Percentiles rank a stretch among this genome's conserved stretches.
Evolutionary conservation across 139 green algal species (phyloP).

Genomic region (Picochlorum sp.): DNA sequence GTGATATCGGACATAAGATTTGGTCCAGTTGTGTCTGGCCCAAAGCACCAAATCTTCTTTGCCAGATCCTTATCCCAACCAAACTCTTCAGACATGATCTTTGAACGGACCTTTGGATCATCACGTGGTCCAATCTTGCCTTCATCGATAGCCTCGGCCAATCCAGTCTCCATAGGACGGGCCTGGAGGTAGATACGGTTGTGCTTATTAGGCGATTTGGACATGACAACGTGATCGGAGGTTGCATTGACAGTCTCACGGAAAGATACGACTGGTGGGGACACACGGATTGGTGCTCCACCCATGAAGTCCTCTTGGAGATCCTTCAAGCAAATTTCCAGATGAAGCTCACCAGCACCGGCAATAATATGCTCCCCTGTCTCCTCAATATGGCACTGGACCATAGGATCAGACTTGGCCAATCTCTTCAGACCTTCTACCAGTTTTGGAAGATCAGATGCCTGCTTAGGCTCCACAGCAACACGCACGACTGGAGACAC

Average conservation of each 20-base stretch:
- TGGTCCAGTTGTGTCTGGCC: slow-evolving; percentile 93
- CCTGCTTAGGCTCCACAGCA: slow-evolving; percentile 88
- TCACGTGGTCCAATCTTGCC: slow-evolving; percentile 85
- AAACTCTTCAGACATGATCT: slow-evolving; percentile 87
- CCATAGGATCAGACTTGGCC: slow-evolving; percentile 97
- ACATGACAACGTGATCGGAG: slow-evolving; percentile 90
- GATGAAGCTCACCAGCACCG: slow-evolving; percentile 88
- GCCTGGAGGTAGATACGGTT: slow-evolving; percentile 97
- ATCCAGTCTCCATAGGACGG: slow-evolving; percentile 88
- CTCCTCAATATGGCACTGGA: slow-evolving; percentile 97
- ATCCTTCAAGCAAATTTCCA: slow-evolving; percentile 99
- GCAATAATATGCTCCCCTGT: slow-evolving; percentile 99
- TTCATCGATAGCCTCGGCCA: slow-evolving; percentile 96
- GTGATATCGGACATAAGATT: slow-evolving; percentile 95
- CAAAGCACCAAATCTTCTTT: slow-evolving; percentile 99
- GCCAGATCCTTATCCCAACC: slow-evolving; percentile 98
- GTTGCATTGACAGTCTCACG: slow-evolving; percentile 82
- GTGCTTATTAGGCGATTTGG: slow-evolving; percentile 99
- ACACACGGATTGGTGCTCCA: slow-evolving; percentile 90
- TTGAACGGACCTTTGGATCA: slow-evolving; percentile 81
- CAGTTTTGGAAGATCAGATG: slow-evolving; percentile 96
- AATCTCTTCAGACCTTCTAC: slow-evolving; percentile 97
- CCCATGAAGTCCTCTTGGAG: slow-evolving; percentile 99
- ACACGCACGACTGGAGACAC: slow-evolving; percentile 93
- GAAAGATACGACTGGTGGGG: slow-evolving; percentile 96